These are phyloP conservation scores for Firmiana major DNA, from an alignment of 345 rosid genomes.

Conservation along the genomic window DNA sequence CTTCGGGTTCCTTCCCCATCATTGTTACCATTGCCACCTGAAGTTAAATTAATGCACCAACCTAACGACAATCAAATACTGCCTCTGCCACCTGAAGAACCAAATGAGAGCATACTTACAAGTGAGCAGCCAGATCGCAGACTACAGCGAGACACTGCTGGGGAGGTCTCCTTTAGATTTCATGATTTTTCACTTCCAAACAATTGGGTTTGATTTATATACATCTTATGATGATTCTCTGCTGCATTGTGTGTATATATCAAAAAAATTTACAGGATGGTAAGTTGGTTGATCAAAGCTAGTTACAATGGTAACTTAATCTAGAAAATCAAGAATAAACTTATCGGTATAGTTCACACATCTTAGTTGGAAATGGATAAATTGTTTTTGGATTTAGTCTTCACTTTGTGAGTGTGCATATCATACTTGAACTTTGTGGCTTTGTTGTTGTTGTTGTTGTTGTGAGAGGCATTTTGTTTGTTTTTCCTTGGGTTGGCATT, in stretches of 20 bases:
- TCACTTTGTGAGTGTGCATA: too few relatives aligned
- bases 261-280: neutral
- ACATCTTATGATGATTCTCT: neutral
- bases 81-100: slow-evolving; percentile 42
- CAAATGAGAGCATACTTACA: slow-evolving; percentile 14
- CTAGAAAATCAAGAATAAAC: too few relatives aligned
- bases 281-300: neutral
- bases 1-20: slow-evolving; percentile 31
- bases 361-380: too few relatives aligned
- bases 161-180: slow-evolving; percentile 79
- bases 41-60: slow-evolving; percentile 29
- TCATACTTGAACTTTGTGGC: too few relatives aligned
- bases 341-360: too few relatives aligned
- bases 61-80: slow-evolving; percentile 58
- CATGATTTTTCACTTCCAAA: slow-evolving; percentile 64
- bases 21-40: slow-evolving; percentile 32
- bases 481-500: too few relatives aligned
- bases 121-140: slow-evolving; percentile 26
- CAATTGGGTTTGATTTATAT: slow-evolving; percentile 47
- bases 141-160: slow-evolving; percentile 62
- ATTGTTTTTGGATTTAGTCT: too few relatives aligned
- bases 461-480: too few relatives aligned
- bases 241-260: neutral
- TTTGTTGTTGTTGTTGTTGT: too few relatives aligned
- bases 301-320: neutral